These are phyloP conservation scores for Fistulifera solaris DNA, from an alignment of 108 stramenopile genomes.

Conservation along the genomic window DNA sequence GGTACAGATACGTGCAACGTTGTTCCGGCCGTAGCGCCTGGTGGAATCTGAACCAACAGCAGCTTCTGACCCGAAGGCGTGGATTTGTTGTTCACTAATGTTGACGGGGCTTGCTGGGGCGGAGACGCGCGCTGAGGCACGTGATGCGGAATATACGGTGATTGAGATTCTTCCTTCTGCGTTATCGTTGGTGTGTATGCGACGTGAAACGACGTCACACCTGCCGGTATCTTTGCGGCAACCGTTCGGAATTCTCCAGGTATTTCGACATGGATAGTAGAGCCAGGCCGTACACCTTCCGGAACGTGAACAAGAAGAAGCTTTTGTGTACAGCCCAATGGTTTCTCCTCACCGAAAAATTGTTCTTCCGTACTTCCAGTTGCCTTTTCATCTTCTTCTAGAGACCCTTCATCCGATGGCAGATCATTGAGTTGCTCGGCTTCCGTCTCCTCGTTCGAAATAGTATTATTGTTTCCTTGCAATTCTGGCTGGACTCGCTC, in stretches of 20 bases:
- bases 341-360: background rate
- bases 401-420: background rate
- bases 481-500: background rate
- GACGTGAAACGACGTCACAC: slow-evolving; percentile 30
- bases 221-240: slow-evolving; percentile 26
- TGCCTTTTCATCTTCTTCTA: background rate
- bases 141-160: no score
- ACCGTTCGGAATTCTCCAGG: slow-evolving; percentile 27
- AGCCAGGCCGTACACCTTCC: slow-evolving; percentile 19
- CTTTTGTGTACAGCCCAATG: background rate
- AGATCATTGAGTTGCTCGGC: slow-evolving; percentile 2
- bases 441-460: background rate
- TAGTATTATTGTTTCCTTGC: background rate
- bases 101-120: background rate
- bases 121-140: background rate
- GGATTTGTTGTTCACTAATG: background rate
- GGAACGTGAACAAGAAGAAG: slow-evolving; percentile 23
- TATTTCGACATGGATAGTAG: slow-evolving; percentile 34
- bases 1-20: slow-evolving; percentile 15
- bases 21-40: slow-evolving; percentile 16
- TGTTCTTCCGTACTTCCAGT: background rate
- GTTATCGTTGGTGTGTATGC: slow-evolving; percentile 21
- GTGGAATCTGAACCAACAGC: slow-evolving; percentile 14
- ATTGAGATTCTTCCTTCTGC: background rate
- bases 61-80: slow-evolving; percentile 8